Evolutionary conservation across 1,139 yeast genomes (phyloP).

Genomic region (Candida sojae): DNA sequence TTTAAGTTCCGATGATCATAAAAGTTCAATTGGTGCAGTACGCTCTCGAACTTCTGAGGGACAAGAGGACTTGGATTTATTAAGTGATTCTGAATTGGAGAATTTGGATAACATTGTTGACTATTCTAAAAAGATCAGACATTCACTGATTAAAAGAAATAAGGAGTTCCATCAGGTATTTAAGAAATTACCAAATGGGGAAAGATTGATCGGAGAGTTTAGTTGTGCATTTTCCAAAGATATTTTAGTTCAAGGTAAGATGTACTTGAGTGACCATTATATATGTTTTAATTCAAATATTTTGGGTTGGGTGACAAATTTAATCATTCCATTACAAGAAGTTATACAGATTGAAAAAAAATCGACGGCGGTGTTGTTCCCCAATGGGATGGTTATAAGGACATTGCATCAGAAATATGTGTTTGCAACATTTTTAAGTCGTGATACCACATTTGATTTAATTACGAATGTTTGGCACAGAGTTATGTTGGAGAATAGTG

Average conservation of each 20-base stretch:
- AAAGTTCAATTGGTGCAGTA: constrained; percentile 2
- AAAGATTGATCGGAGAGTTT: constrained; percentile 61
- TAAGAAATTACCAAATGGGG: constrained; percentile 53
- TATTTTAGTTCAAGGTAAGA: constrained; percentile 69
- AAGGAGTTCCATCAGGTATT: constrained; percentile 64
- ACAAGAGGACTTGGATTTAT: constrained; percentile 7
- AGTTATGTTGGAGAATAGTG: constrained; percentile 31
- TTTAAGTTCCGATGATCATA: constrained; percentile 2
- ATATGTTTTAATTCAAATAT: constrained; percentile 73
- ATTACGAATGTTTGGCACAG: constrained; percentile 65
- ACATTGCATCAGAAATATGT: constrained; percentile 71
- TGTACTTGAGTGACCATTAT: constrained; percentile 61
- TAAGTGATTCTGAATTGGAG: constrained; percentile 14
- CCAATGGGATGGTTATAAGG: constrained; percentile 71
- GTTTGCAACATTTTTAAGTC: constrained; percentile 69
- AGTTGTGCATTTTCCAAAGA: constrained; percentile 75
- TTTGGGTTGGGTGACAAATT: constrained; percentile 70
- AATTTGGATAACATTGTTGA: constrained; percentile 21
- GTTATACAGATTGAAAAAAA: constrained; percentile 72
- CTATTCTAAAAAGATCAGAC: constrained; percentile 23
- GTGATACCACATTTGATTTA: constrained; percentile 66
- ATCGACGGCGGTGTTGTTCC: constrained; percentile 71
- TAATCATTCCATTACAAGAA: constrained; percentile 67
- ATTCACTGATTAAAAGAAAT: constrained; percentile 50
- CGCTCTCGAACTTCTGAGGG: constrained; percentile 9